Percentiles rank a stretch among this genome's conserved stretches.
Evolutionary conservation across 768 basidiomycete species (phyloP).

Genomic region (Pleurotus tuber-regium): DNA sequence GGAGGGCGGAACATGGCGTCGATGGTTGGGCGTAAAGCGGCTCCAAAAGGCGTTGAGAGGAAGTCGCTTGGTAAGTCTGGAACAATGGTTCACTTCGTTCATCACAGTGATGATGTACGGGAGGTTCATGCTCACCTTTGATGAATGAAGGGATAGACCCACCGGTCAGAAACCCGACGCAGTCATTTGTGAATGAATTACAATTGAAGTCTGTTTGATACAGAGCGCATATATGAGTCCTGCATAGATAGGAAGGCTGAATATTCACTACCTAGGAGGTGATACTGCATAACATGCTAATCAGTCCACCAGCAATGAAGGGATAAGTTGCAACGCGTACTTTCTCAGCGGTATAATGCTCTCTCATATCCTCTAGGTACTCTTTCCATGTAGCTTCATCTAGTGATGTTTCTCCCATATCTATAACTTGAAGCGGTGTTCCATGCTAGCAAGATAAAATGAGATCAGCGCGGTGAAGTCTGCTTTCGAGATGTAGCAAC

Average conservation of each 20-base stretch:
- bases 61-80: constrained; percentile 79
- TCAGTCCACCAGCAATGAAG: neutral
- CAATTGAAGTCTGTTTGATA: constrained; percentile 88
- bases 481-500: constrained; percentile 24
- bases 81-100: neutral
- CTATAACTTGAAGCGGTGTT: constrained; percentile 60
- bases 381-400: constrained; percentile 87
- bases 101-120: neutral
- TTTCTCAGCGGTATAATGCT: constrained; percentile 88
- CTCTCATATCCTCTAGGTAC: constrained; percentile 71
- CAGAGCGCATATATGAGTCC: neutral
- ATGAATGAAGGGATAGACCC: constrained; percentile 79
- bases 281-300: constrained; percentile 53
- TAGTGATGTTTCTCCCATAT: constrained; percentile 77
- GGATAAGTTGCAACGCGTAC: constrained; percentile 35
- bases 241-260: neutral
- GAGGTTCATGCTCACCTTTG: constrained; percentile 48
- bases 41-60: constrained; percentile 86
- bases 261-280: constrained; percentile 65
- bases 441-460: constrained; percentile 55
- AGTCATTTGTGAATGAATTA: constrained; percentile 91
- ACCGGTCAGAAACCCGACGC: constrained; percentile 84
- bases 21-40: constrained; percentile 83
- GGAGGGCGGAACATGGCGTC: constrained; percentile 79
- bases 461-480: neutral